Evolutionary conservation across 805 yeast genomes (phyloP).

Genomic region (Ascoidea tarda): DNA sequence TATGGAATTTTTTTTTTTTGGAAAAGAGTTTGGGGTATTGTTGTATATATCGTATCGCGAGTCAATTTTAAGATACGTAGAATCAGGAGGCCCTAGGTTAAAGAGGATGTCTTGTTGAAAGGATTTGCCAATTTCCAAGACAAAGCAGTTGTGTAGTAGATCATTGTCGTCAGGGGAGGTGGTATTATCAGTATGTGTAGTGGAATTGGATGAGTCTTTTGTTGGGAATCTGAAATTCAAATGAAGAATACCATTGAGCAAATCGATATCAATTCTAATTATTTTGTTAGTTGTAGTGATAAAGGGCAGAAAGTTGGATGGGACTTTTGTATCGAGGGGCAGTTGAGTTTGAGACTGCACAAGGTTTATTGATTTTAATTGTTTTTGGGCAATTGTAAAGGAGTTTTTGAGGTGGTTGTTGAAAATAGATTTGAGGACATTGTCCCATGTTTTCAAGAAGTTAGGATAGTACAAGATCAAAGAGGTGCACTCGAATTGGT

Average conservation of each 20-base stretch:
- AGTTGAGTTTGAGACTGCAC: too few relatives aligned
- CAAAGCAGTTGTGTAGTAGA: not conserved
- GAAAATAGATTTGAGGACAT: too few relatives aligned
- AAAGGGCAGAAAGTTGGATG: not conserved
- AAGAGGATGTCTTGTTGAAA: constrained; percentile 7
- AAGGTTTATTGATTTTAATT: not conserved
- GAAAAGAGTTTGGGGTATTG: not conserved
- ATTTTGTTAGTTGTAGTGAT: too few relatives aligned
- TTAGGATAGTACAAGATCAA: too few relatives aligned
- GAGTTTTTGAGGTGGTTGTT: too few relatives aligned
- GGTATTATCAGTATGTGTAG: not conserved
- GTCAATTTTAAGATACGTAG: constrained; percentile 6
- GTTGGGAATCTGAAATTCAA: too few relatives aligned
- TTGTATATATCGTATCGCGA: constrained; percentile 5
- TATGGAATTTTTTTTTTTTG: not conserved
- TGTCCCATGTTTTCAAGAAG: not conserved
- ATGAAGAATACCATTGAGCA: too few relatives aligned
- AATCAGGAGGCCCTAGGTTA: constrained; percentile 7
- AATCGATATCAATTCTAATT: too few relatives aligned
- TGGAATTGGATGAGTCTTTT: not conserved
- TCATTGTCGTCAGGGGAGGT: not conserved
- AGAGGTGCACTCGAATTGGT: not conserved
- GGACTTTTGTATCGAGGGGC: not conserved
- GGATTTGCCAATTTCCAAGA: constrained; percentile 1
- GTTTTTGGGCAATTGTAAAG: not conserved